Evolutionary conservation across 2,329 filamentous ascomycete species (phyloP).

Genomic region (Diplodia scrobiculata): DNA sequence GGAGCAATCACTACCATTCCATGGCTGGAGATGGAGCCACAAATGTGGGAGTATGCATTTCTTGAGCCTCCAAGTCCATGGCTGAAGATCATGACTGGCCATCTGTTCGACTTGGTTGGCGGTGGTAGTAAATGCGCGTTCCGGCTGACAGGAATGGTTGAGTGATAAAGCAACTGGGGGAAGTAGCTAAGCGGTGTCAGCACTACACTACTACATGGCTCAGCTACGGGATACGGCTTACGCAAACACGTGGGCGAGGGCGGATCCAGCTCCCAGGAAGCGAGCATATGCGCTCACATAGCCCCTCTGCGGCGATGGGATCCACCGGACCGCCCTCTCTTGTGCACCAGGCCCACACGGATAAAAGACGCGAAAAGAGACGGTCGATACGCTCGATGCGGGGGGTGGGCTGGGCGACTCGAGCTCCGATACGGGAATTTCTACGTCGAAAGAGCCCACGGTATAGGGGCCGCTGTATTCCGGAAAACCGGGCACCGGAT

Average conservation of each 20-base stretch:
- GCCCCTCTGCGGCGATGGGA: conserved; percentile 73
- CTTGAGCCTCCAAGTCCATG: conserved; percentile 80
- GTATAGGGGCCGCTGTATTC: conserved; percentile 75
- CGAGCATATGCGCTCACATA: conserved; percentile 74
- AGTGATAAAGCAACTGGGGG: conserved; percentile 71
- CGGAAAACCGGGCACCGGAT: conserved; percentile 71
- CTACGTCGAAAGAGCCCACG: conserved; percentile 78
- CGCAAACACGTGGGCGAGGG: conserved; percentile 48
- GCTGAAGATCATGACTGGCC: conserved; percentile 83
- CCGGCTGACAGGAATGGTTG: conserved; percentile 70
- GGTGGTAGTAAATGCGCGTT: conserved; percentile 65
- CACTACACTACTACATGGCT: neutral
- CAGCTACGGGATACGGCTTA: conserved; percentile 33
- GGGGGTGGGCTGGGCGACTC: conserved; percentile 55
- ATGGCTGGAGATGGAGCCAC: conserved; percentile 75
- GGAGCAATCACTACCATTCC: conserved; percentile 79
- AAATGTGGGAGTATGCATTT: conserved; percentile 83
- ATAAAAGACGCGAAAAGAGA: conserved; percentile 82
- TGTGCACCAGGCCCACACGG: conserved; percentile 58
- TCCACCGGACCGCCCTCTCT: conserved; percentile 69
- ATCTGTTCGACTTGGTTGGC: conserved; percentile 57
- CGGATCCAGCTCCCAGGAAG: conserved; percentile 68
- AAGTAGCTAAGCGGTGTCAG: conserved; percentile 56
- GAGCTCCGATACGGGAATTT: conserved; percentile 66
- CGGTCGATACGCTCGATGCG: conserved; percentile 62